Evolutionary conservation across 2,329 filamentous ascomycete species (phyloP).

Genomic region (Ascochyta rabiei): DNA sequence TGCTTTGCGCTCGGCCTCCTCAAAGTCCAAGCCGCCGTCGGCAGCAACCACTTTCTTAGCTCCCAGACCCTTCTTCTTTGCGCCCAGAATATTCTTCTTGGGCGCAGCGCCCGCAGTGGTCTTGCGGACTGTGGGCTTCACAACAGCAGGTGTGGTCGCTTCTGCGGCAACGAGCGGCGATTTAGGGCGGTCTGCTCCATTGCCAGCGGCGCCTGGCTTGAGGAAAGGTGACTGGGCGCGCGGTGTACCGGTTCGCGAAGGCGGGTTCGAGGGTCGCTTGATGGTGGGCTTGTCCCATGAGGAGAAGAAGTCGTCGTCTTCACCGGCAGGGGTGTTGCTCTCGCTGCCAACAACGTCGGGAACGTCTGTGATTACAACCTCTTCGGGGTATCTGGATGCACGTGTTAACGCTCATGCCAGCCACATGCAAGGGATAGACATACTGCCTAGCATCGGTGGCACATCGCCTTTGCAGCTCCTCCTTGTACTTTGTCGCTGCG

Average conservation of each 20-base stretch:
- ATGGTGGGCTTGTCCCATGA: slow-evolving; percentile 98
- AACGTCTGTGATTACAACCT: slow-evolving; percentile 83
- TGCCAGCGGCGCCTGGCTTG: slow-evolving; percentile 70
- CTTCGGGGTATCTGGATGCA: slow-evolving; percentile 72
- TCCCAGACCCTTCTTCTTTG: slow-evolving; percentile 64
- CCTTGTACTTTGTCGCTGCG: slow-evolving; percentile 97
- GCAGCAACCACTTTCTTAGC: slow-evolving; percentile 79
- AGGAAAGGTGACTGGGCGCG: slow-evolving; percentile 88
- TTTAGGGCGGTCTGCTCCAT: slow-evolving; percentile 70
- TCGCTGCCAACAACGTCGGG: slow-evolving; percentile 62
- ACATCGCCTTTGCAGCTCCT: slow-evolving; percentile 86
- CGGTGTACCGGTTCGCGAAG: slow-evolving; percentile 87
- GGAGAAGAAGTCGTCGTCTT: slow-evolving; percentile 96
- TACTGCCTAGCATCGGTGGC: slow-evolving; percentile 85
- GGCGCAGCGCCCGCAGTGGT: slow-evolving; percentile 65
- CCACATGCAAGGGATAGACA: slow-evolving; percentile 39
- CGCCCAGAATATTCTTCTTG: slow-evolving; percentile 88
- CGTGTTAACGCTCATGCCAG: slow-evolving; percentile 27
- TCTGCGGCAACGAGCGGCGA: slow-evolving; percentile 70
- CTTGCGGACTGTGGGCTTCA: slow-evolving; percentile 82
- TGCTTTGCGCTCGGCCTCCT: slow-evolving; percentile 94
- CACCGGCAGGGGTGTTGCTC: slow-evolving; percentile 77
- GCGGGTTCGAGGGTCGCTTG: slow-evolving; percentile 92
- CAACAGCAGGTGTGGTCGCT: slow-evolving; percentile 59
- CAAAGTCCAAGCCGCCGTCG: slow-evolving; percentile 78